phyloP scores from a whole-genome alignment of 805 yeast species.

The Yamadazyma kitorensis region DNA sequence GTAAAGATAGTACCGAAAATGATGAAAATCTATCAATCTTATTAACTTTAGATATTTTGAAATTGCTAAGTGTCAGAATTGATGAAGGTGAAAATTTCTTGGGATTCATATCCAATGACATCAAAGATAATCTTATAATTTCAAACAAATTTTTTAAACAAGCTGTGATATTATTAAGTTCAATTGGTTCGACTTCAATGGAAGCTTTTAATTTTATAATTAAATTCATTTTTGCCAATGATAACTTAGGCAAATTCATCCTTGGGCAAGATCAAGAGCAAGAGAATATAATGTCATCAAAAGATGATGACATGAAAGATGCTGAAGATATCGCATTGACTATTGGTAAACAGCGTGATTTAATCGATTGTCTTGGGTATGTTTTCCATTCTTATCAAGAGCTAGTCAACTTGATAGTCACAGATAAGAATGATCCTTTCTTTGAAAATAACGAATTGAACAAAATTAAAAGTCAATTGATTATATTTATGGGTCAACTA shows the following conservation, averaged over 20 bases:
- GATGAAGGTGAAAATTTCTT: conserved; percentile 4
- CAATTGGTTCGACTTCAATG: conserved; percentile 48
- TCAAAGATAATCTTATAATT: conserved; percentile 50
- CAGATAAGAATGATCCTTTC: conserved; percentile 7
- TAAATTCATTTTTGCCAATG: conserved; percentile 28
- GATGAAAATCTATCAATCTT: conserved; percentile 35
- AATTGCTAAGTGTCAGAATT: conserved; percentile 20
- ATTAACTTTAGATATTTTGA: conserved; percentile 37
- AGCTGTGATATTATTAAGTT: conserved; percentile 57
- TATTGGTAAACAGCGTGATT: conserved; percentile 55
- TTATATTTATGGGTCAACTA: conserved; percentile 66
- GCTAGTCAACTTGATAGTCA: too few species aligned
- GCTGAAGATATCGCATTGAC: conserved; percentile 33
- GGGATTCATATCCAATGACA: conserved; percentile 37
- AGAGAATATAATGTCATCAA: conserved; percentile 9
- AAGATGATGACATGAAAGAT: conserved; percentile 12
- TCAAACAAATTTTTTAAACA: conserved; percentile 58
- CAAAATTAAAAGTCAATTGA: conserved; percentile 60
- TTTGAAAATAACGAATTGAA: conserved; percentile 35
- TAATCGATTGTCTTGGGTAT: conserved; percentile 59
- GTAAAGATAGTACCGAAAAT: conserved; percentile 27
- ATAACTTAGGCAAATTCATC: conserved; percentile 42
- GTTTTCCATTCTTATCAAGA: conserved; percentile 48
- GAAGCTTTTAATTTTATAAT: conserved; percentile 48
- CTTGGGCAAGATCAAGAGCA: conserved; percentile 17